phyloP scores from a whole-genome alignment of 2,329 filamentous ascomycete species.

The Apiospora kogelbergensis region DNA sequence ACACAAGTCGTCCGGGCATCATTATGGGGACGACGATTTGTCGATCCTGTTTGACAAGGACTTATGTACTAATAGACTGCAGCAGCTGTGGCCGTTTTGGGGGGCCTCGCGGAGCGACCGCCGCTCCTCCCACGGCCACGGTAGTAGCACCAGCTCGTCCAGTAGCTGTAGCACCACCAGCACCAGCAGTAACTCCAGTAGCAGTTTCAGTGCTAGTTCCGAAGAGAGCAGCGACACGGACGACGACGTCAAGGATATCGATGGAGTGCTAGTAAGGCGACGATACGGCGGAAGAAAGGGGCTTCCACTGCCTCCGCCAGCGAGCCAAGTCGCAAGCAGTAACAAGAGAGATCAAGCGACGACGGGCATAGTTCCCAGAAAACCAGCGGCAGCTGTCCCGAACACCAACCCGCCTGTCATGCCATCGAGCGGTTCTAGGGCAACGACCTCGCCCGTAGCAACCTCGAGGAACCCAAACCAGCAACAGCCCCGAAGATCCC shows the following conservation, averaged over 20 bases:
- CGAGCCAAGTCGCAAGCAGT: background rate
- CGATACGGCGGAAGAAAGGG: background rate
- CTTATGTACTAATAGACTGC: background rate
- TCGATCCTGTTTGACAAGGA: background rate
- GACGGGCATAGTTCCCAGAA: background rate
- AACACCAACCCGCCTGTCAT: background rate
- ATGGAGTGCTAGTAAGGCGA: background rate
- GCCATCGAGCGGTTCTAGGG: background rate
- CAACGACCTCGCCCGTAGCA: background rate
- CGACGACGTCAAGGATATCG: background rate
- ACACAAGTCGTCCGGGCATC: background rate
- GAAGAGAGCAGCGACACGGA: background rate
- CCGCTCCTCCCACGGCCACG: background rate
- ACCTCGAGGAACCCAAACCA: background rate
- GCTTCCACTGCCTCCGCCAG: too few relatives aligned
- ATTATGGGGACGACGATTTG: background rate
- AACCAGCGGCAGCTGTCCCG: background rate
- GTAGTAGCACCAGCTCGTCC: background rate
- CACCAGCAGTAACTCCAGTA: background rate
- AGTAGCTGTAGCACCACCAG: background rate
- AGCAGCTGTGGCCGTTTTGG: background rate
- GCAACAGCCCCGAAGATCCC: background rate
- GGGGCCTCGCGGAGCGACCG: background rate
- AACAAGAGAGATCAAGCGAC: background rate
- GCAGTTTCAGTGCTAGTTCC: background rate